Percentiles rank a stretch among this genome's conserved stretches.
phyloP scores from a whole-genome alignment of 139 green algal species.

The Chlorella sorokiniana region DNA sequence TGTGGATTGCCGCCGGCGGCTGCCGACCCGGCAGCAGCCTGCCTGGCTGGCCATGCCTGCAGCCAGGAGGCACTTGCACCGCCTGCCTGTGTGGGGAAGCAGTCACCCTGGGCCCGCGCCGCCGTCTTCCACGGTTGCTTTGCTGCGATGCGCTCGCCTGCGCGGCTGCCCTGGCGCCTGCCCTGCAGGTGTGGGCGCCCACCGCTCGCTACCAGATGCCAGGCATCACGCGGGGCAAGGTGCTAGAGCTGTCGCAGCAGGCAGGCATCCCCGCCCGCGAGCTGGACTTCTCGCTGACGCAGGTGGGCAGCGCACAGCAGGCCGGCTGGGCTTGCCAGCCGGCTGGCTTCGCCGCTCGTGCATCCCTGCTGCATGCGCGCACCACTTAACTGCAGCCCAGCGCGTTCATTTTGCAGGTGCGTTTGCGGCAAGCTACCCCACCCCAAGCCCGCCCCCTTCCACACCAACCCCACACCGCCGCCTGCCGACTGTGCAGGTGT shows the following conservation, averaged over 20 bases:
- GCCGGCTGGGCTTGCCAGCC: background rate
- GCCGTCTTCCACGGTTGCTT: too few species aligned
- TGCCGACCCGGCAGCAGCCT: too few species aligned
- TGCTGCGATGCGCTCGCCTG: too few species aligned
- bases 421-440: background rate
- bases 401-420: background rate
- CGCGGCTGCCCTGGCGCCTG: background rate
- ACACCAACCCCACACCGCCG: background rate
- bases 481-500: conserved; percentile 53
- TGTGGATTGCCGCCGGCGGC: too few species aligned
- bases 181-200: conserved; percentile 48
- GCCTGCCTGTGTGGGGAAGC: too few species aligned
- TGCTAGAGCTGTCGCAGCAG: conserved; percentile 60
- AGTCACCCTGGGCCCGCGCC: background rate
- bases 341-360: background rate
- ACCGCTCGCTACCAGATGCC: conserved; percentile 56
- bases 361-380: background rate
- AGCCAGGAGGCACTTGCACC: background rate
- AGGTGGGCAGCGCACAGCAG: conserved; percentile 49
- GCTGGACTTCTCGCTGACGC: conserved; percentile 70
- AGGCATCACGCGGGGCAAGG: conserved; percentile 73
- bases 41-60: background rate
- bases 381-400: background rate
- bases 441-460: background rate
- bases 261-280: conserved; percentile 55